These are phyloP conservation scores for Pseudozyma hubeiensis DNA, from an alignment of 1,284 basidiomycete species.

Conservation along the genomic window DNA sequence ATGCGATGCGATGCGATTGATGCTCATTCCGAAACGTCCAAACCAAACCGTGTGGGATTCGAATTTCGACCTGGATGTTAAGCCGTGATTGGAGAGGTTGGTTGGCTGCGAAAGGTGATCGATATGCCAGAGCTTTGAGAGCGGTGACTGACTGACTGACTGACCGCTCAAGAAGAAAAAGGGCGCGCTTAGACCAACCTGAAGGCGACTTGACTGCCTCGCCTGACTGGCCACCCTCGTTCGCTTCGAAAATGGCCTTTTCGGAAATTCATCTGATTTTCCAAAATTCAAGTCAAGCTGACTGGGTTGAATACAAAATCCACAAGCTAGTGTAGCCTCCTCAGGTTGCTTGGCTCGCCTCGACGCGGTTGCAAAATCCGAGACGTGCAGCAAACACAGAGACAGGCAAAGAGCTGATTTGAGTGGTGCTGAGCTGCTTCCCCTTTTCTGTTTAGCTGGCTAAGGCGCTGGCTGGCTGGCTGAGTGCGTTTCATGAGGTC, in stretches of 20 bases:
- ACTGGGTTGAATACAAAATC: conserved; percentile 6
- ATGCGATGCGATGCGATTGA: conserved; percentile 29
- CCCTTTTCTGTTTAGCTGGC: not conserved
- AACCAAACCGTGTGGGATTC: not conserved
- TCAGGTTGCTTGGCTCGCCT: not conserved
- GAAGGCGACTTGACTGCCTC: not conserved
- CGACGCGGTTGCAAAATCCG: not conserved
- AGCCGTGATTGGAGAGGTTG: not conserved
- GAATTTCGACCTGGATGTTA: not conserved
- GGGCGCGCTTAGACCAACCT: conserved; percentile 4
- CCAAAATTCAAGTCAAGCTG: not conserved
- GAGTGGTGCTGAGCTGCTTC: not conserved
- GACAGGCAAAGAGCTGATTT: not conserved
- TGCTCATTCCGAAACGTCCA: not conserved
- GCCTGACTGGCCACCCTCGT: too few species aligned
- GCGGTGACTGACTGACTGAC: too few species aligned
- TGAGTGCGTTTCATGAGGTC: not conserved
- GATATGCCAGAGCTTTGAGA: not conserved
- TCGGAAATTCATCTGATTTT: not conserved
- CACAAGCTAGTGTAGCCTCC: not conserved
- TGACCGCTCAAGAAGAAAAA: not conserved
- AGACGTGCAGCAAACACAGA: not conserved
- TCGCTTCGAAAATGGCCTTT: too few species aligned
- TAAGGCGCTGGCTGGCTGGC: conserved; percentile 1
- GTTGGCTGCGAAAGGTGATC: not conserved